These are phyloP conservation scores for Polyrhizophydium stewartii DNA, from an alignment of 371 early-diverging fungal genomes.

Conservation along the genomic window DNA sequence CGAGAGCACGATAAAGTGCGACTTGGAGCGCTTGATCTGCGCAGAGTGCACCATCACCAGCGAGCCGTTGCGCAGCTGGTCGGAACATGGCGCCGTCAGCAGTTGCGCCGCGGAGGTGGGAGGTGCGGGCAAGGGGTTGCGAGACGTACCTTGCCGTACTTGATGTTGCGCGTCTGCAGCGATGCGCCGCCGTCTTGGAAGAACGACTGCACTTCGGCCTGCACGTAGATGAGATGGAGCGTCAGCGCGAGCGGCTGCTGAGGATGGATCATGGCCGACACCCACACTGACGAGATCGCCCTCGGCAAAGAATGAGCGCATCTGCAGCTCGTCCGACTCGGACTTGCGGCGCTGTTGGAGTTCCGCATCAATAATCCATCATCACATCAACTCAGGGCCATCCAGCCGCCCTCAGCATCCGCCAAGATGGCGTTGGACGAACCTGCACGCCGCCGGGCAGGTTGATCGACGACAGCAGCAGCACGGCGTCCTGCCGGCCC, in stretches of 20 bases:
- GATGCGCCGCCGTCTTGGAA: conserved; percentile 85
- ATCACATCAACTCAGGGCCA: too few species aligned
- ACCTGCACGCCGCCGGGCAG: conserved; percentile 96
- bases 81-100: background rate
- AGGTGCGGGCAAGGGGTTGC: background rate
- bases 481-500: conserved; percentile 81
- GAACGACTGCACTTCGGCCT: conserved; percentile 95
- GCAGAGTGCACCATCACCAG: conserved; percentile 81
- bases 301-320: conserved; percentile 94
- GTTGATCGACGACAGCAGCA: conserved; percentile 92
- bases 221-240: background rate
- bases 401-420: too few species aligned
- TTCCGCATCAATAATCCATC: background rate
- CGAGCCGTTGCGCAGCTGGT: conserved; percentile 79
- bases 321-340: conserved; percentile 97
- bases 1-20: conserved; percentile 83
- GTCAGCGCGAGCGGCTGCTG: background rate
- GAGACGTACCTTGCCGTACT: conserved; percentile 84
- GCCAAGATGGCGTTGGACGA: too few species aligned
- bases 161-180: conserved; percentile 93
- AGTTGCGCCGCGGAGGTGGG: background rate
- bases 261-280: background rate
- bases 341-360: conserved; percentile 84
- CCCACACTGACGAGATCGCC: conserved; percentile 91
- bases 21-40: conserved; percentile 84